Evolutionary conservation across 352 stramenopile species (phyloP).

Genomic region (Phytophthora multivora): DNA sequence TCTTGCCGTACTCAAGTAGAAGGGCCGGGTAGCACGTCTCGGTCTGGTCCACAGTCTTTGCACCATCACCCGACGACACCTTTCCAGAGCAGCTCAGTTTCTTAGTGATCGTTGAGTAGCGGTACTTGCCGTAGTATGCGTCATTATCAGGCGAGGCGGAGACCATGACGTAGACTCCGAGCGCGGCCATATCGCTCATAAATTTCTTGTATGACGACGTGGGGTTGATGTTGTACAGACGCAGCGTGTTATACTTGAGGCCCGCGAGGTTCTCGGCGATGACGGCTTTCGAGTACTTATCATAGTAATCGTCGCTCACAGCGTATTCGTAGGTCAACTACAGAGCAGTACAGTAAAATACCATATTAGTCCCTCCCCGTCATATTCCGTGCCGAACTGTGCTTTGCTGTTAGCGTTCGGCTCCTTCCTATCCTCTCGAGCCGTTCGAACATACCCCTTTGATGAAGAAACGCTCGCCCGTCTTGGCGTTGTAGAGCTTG

Average conservation of each 20-base stretch:
- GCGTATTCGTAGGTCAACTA: conserved; percentile 90
- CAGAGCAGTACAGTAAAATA: background rate
- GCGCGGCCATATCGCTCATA: conserved; percentile 80
- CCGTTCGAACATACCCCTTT: conserved; percentile 66
- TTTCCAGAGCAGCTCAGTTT: conserved; percentile 57
- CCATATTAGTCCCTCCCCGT: conserved; percentile 8
- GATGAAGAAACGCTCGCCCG: conserved; percentile 86
- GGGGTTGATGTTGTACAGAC: conserved; percentile 89
- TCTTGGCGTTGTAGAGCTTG: conserved; percentile 88
- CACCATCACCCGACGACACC: conserved; percentile 38
- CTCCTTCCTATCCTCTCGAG: conserved; percentile 22
- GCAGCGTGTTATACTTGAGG: conserved; percentile 85
- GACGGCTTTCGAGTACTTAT: conserved; percentile 79
- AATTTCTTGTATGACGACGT: conserved; percentile 83
- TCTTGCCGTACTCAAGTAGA: conserved; percentile 88
- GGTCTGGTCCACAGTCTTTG: conserved; percentile 63
- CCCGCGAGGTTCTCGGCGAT: conserved; percentile 71
- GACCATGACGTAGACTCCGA: conserved; percentile 84
- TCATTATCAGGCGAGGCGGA: conserved; percentile 83
- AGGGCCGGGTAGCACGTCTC: conserved; percentile 86
- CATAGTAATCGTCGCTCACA: conserved; percentile 86
- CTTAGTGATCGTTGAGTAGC: conserved; percentile 80
- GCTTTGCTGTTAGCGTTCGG: conserved; percentile 22
- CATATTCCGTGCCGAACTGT: conserved; percentile 1
- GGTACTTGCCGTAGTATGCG: conserved; percentile 87